Conservation (phyloP, 257 asterid species). For the Fraxinus americana region DNA sequence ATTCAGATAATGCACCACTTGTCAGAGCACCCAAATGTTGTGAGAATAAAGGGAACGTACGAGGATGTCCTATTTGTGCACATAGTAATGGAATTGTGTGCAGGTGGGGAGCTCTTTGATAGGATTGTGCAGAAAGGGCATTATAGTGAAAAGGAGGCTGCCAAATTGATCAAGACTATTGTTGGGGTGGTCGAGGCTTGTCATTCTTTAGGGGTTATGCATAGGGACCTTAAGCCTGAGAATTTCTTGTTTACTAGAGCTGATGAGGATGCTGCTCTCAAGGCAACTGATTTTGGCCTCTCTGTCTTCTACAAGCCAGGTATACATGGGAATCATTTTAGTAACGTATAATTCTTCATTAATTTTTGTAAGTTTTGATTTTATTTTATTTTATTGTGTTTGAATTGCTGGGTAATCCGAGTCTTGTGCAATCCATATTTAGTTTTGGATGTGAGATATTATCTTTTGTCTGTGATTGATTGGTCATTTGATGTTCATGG, state of each 20-base stretch:
- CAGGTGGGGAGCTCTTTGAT: conserved; percentile 51
- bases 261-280: conserved; percentile 46
- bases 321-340: not conserved
- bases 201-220: conserved; percentile 52
- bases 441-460: not conserved
- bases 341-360: not conserved
- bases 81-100: conserved; percentile 50
- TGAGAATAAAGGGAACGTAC: conserved; percentile 42
- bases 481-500: not conserved
- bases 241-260: conserved; percentile 44
- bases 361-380: not conserved
- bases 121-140: conserved; percentile 48
- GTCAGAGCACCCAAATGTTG: conserved; percentile 44
- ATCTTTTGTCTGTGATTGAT: not conserved
- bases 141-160: conserved; percentile 48
- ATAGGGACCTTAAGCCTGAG: conserved; percentile 52
- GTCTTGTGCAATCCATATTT: not conserved
- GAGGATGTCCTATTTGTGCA: conserved; percentile 41
- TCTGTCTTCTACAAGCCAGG: conserved; percentile 56
- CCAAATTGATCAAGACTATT: conserved; percentile 41
- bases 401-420: not conserved
- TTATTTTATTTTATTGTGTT: not conserved
- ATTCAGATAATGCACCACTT: conserved; percentile 46
- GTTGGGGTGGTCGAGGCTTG: conserved; percentile 52
- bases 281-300: conserved; percentile 56